These are phyloP conservation scores for Cercospora sp. DNA, from an alignment of 2,329 filamentous ascomycete genomes.

Conservation along the genomic window DNA sequence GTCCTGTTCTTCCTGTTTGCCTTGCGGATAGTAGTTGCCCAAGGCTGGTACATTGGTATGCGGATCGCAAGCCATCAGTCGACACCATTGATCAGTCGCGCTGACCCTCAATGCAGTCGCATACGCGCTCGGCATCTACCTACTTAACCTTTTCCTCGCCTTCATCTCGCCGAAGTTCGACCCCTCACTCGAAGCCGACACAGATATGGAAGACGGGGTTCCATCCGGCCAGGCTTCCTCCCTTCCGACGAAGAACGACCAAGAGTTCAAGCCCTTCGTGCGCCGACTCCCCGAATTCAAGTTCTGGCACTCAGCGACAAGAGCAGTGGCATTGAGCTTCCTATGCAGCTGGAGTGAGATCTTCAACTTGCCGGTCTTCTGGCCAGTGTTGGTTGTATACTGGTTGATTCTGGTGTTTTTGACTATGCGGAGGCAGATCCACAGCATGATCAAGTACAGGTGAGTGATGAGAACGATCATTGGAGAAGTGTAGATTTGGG, in stretches of 20 bases:
- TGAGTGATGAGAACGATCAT: conserved; percentile 59
- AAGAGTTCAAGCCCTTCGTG: conserved; percentile 98
- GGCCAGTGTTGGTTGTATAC: conserved; percentile 97
- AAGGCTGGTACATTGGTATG: conserved; percentile 98
- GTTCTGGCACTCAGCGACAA: conserved; percentile 97
- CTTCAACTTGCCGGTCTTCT: conserved; percentile 98
- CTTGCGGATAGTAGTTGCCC: conserved; percentile 82
- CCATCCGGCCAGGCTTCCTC: conserved; percentile 60
- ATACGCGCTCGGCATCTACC: conserved; percentile 97
- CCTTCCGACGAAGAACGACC: conserved; percentile 91
- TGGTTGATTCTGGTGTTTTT: conserved; percentile 96
- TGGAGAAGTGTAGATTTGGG: too few species aligned
- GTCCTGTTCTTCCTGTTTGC: conserved; percentile 78
- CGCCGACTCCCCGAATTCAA: conserved; percentile 97
- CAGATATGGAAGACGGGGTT: conserved; percentile 88
- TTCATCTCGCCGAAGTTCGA: conserved; percentile 99
- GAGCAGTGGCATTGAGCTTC: conserved; percentile 80
- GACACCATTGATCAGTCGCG: neutral
- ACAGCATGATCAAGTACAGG: conserved; percentile 99
- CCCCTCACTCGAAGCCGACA: conserved; percentile 90
- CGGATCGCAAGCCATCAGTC: neutral
- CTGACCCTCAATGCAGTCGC: conserved; percentile 63
- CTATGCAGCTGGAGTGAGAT: conserved; percentile 88
- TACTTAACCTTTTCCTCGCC: conserved; percentile 97
- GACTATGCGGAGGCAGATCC: conserved; percentile 98